Percentiles rank a stretch among this genome's conserved stretches.
phyloP scores from a whole-genome alignment of 2,329 filamentous ascomycete genomes.

The Xylariaceae sp. region DNA sequence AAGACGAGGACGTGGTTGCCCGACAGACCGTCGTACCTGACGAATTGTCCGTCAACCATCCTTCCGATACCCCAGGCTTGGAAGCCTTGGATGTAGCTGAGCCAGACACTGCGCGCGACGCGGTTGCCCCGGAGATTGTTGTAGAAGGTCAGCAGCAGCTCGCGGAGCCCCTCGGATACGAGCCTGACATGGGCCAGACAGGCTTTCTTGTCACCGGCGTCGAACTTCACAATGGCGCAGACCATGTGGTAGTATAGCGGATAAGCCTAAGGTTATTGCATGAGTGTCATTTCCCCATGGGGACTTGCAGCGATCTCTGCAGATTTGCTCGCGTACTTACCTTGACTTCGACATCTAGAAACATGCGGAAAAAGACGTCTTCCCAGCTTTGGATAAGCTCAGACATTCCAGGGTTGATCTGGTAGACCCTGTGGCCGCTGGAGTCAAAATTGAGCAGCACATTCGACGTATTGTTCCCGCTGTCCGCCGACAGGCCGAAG shows the following conservation, averaged over 20 bases:
- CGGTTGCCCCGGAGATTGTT: conserved; percentile 25
- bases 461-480: conserved; percentile 31
- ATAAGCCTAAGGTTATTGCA: conserved; percentile 12
- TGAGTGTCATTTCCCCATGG: neutral
- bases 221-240: conserved; percentile 21
- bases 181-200: conserved; percentile 18
- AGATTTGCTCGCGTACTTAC: neutral
- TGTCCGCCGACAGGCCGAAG: conserved; percentile 28
- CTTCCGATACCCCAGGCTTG: conserved; percentile 33
- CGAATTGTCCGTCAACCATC: conserved; percentile 17
- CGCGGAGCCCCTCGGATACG: conserved; percentile 21
- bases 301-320: neutral
- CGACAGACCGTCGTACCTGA: conserved; percentile 32
- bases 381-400: conserved; percentile 25
- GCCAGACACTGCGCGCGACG: conserved; percentile 28
- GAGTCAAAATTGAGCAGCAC: conserved; percentile 30
- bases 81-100: conserved; percentile 32
- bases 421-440: conserved; percentile 23
- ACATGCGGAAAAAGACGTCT: conserved; percentile 29
- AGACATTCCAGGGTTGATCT: conserved; percentile 30
- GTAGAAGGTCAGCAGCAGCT: conserved; percentile 25
- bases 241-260: conserved; percentile 29
- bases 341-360: conserved; percentile 25
- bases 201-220: conserved; percentile 15
- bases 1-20: conserved; percentile 34